Conservation (phyloP, 1,284 basidiomycete genomes). For the Farysia itapuensis region DNA sequence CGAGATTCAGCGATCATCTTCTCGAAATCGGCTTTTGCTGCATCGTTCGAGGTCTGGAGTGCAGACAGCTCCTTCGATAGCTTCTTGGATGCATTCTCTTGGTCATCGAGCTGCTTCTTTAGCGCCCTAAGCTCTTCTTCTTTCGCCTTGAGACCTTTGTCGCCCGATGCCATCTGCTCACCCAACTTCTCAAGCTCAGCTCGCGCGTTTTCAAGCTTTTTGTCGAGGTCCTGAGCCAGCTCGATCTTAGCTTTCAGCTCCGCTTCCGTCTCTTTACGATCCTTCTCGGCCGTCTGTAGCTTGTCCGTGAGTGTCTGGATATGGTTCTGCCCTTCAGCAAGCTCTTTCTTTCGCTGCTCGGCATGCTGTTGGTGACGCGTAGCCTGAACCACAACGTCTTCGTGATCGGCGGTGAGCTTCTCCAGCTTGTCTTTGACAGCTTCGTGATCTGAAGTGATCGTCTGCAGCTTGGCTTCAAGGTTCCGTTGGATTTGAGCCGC, state of each 20-base stretch:
- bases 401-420: background rate
- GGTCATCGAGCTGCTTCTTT: slow-evolving; percentile 10
- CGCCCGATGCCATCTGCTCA: slow-evolving; percentile 8
- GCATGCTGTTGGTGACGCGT: background rate
- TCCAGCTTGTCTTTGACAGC: background rate
- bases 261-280: slow-evolving; percentile 7
- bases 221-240: slow-evolving; percentile 6
- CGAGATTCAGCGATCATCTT: slow-evolving; percentile 4
- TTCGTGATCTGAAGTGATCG: background rate
- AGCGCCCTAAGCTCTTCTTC: slow-evolving; percentile 7
- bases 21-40: slow-evolving; percentile 17
- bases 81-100: slow-evolving; percentile 3
- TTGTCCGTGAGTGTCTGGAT: background rate
- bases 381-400: background rate
- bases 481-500: background rate
- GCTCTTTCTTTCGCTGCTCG: background rate
- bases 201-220: slow-evolving; percentile 7
- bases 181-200: slow-evolving; percentile 7
- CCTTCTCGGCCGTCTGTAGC: background rate
- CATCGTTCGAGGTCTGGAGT: slow-evolving; percentile 18
- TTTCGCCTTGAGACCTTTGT: slow-evolving; percentile 12
- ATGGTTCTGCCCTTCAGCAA: background rate
- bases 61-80: slow-evolving; percentile 24
- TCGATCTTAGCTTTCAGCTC: slow-evolving; percentile 12
- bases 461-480: background rate